A percentile compares a stretch with the other conserved stretches of the same genome.
Evolutionary conservation across 1,284 basidiomycete species (phyloP).

Genomic region (Schizophyllum commune): DNA sequence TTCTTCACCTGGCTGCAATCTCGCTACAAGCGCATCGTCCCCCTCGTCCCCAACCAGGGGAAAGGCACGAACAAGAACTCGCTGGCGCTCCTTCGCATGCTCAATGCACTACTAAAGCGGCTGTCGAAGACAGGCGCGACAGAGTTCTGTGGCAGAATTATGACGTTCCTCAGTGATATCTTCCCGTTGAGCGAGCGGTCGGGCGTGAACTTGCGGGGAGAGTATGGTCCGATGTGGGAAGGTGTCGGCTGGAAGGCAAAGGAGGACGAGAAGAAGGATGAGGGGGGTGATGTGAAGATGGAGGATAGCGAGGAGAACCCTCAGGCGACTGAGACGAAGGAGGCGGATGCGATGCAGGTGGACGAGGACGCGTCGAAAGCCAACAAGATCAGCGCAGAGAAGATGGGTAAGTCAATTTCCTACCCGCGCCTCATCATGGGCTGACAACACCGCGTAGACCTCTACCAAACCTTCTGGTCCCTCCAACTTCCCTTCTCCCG

Average conservation of each 20-base stretch:
- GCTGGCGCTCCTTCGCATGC: constrained; percentile 71
- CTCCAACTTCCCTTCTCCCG: constrained; percentile 73
- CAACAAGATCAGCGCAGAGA: constrained; percentile 44
- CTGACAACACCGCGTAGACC: constrained; percentile 36
- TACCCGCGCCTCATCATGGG: neutral
- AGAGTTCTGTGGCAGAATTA: constrained; percentile 81
- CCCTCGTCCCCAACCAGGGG: constrained; percentile 77
- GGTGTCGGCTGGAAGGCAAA: constrained; percentile 37
- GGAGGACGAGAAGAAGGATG: constrained; percentile 21
- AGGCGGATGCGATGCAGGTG: constrained; percentile 24
- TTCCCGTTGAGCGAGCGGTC: constrained; percentile 86
- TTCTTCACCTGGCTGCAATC: constrained; percentile 81
- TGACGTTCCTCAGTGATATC: constrained; percentile 78
- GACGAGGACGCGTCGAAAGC: constrained; percentile 35
- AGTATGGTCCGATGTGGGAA: constrained; percentile 77
- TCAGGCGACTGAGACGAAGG: constrained; percentile 10
- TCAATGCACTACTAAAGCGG: constrained; percentile 81
- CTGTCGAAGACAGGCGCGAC: constrained; percentile 80
- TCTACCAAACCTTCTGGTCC: constrained; percentile 83
- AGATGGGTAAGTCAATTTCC: constrained; percentile 33
- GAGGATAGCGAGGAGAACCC: constrained; percentile 13
- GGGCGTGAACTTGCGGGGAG: constrained; percentile 84
- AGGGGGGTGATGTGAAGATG: constrained; percentile 20
- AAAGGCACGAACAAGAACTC: constrained; percentile 41
- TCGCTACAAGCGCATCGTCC: constrained; percentile 53